phyloP scores from a whole-genome alignment of 2,329 filamentous ascomycete genomes.

The Cordyceps tenuipes region DNA sequence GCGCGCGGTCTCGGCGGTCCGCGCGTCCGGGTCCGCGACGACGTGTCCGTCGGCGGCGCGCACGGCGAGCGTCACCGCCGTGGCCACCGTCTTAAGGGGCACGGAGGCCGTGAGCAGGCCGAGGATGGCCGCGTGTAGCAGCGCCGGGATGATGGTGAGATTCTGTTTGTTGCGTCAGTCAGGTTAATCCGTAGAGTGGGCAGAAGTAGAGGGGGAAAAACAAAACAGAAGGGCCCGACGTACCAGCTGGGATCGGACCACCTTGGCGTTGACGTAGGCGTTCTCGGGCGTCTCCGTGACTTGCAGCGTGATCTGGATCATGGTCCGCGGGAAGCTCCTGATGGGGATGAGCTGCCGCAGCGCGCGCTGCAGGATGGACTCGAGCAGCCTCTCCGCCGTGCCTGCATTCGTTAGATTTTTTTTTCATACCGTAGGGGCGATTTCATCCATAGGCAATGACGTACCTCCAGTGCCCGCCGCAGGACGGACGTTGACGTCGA shows the following conservation, averaged over 20 bases:
- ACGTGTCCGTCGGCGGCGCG: conserved; percentile 33
- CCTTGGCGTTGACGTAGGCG: conserved; percentile 52
- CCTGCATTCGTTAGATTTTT: conserved; percentile 36
- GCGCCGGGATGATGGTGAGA: conserved; percentile 68
- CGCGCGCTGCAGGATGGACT: conserved; percentile 64
- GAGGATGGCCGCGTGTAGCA: conserved; percentile 71
- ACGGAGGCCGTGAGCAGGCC: conserved; percentile 76
- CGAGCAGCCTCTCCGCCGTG: conserved; percentile 72
- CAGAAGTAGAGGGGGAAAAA: background rate
- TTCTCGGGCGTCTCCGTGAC: conserved; percentile 61
- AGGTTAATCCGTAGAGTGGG: background rate
- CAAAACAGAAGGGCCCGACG: no score
- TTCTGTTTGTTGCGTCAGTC: conserved; percentile 42
- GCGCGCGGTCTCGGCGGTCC: conserved; percentile 51
- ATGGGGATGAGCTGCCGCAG: conserved; percentile 67
- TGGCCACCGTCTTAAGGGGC: conserved; percentile 66
- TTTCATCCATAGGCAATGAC: conserved; percentile 15
- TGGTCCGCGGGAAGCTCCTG: conserved; percentile 64
- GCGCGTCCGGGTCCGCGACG: conserved; percentile 52
- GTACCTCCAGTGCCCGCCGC: conserved; percentile 73
- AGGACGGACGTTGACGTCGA: conserved; percentile 86
- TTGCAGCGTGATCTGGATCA: conserved; percentile 78
- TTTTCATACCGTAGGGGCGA: no score
- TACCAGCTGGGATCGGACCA: conserved; percentile 54
- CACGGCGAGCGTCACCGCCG: conserved; percentile 57